These are phyloP conservation scores for Acacia melanoxylon DNA, from an alignment of 306 rosid species.

Conservation along the genomic window DNA sequence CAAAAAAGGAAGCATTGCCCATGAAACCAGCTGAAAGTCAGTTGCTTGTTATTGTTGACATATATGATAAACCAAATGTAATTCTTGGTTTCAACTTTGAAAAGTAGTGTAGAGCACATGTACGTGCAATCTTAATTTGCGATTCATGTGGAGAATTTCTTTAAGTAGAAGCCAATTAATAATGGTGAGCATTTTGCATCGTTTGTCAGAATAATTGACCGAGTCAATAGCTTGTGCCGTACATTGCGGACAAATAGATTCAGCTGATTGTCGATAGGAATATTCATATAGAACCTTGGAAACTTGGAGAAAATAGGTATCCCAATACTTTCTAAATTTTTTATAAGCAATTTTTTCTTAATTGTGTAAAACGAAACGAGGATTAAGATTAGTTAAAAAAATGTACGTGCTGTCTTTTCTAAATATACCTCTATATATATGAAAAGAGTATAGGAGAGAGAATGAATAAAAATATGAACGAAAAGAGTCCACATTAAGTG, in stretches of 20 bases:
- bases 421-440: no score
- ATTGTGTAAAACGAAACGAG: accelerated
- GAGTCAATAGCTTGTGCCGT: not conserved
- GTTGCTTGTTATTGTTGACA: not conserved
- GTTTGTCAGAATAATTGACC: not conserved
- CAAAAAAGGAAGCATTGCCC: not conserved
- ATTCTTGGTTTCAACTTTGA: not conserved
- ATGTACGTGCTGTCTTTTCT: no score
- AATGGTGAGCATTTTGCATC: not conserved
- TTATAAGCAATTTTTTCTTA: no score
- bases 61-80: not conserved
- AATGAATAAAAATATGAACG: no score
- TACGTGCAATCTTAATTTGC: not conserved
- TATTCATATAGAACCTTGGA: not conserved
- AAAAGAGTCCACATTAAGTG: no score
- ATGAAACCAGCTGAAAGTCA: not conserved
- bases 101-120: not conserved
- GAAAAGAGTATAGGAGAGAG: no score
- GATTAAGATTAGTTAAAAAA: no score
- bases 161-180: no score
- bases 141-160: not conserved
- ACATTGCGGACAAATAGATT: not conserved
- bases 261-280: not conserved
- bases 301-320: not conserved
- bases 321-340: no score